phyloP scores from a whole-genome alignment of 805 yeast species.

The Hemisphaericaspora nanyangensis region DNA sequence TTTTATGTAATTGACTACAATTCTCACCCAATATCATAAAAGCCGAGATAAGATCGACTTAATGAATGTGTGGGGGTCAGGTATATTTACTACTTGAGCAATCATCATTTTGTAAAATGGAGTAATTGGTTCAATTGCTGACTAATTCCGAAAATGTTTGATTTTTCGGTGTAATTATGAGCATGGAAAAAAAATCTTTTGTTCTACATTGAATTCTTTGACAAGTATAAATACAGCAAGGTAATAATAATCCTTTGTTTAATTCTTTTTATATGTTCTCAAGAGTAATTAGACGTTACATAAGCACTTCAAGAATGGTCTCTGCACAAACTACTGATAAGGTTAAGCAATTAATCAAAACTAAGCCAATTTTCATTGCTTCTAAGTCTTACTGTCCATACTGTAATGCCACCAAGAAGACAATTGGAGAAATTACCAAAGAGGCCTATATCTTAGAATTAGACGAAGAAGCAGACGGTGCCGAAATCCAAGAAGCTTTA shows the following conservation, averaged over 20 bases:
- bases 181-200: too few relatives aligned
- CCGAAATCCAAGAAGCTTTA: conserved; percentile 77
- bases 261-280: conserved; percentile 8
- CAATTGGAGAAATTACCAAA: conserved; percentile 35
- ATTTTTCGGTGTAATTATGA: too few relatives aligned
- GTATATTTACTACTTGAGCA: too few relatives aligned
- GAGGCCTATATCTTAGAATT: conserved; percentile 55
- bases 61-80: too few relatives aligned
- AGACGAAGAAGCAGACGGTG: conserved; percentile 63
- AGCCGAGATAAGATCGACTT: too few relatives aligned
- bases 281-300: conserved; percentile 9
- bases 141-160: too few relatives aligned
- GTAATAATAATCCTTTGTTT: not conserved
- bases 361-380: conserved; percentile 73
- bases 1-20: too few relatives aligned
- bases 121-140: too few relatives aligned
- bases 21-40: too few relatives aligned
- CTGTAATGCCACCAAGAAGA: conserved; percentile 40
- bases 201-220: too few relatives aligned
- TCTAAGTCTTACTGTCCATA: conserved; percentile 50
- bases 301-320: conserved; percentile 41
- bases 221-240: too few relatives aligned
- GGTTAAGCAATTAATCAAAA: conserved; percentile 61
- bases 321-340: conserved; percentile 53
- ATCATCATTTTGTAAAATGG: too few relatives aligned